Percentiles rank a stretch among this genome's conserved stretches.
Conservation (phyloP, 768 basidiomycete species). For the Rossbeevera mucosa region DNA sequence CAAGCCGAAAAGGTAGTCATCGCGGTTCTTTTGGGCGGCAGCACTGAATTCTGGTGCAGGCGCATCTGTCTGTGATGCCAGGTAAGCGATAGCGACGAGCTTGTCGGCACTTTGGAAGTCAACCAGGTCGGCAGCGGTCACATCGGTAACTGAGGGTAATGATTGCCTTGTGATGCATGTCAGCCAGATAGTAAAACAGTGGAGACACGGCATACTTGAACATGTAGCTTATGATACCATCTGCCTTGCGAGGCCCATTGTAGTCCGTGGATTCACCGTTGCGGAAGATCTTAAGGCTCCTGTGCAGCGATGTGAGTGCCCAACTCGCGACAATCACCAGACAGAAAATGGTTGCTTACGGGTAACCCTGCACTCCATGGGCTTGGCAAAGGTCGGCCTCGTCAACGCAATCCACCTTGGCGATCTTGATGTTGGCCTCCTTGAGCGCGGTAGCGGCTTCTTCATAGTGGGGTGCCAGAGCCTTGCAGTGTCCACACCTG, state of each 20-base stretch:
- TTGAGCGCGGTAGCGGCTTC: conserved; percentile 92
- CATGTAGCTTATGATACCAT: conserved; percentile 97
- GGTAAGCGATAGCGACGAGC: conserved; percentile 84
- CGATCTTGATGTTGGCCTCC: conserved; percentile 83
- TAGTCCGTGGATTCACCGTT: conserved; percentile 80
- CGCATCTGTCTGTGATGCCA: conserved; percentile 64
- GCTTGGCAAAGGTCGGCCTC: conserved; percentile 86
- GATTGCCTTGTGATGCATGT: conserved; percentile 58
- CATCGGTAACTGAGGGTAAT: conserved; percentile 84
- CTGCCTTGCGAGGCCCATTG: conserved; percentile 84
- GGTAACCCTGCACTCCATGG: conserved; percentile 90
- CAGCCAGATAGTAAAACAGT: neutral
- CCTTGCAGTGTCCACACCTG: conserved; percentile 96
- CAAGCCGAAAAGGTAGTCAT: conserved; percentile 90
- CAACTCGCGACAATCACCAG: neutral
- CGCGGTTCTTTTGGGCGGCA: conserved; percentile 83
- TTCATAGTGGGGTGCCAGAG: conserved; percentile 90
- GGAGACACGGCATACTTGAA: conserved; percentile 59
- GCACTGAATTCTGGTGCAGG: conserved; percentile 72
- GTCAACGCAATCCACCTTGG: conserved; percentile 97
- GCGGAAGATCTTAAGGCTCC: conserved; percentile 89
- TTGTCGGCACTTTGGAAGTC: conserved; percentile 89
- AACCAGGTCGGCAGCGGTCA: conserved; percentile 69
- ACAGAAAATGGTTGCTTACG: conserved; percentile 48
- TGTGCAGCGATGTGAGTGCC: neutral